phyloP scores from a whole-genome alignment of 2,329 filamentous ascomycete genomes.

The Parastagonospora avenae region DNA sequence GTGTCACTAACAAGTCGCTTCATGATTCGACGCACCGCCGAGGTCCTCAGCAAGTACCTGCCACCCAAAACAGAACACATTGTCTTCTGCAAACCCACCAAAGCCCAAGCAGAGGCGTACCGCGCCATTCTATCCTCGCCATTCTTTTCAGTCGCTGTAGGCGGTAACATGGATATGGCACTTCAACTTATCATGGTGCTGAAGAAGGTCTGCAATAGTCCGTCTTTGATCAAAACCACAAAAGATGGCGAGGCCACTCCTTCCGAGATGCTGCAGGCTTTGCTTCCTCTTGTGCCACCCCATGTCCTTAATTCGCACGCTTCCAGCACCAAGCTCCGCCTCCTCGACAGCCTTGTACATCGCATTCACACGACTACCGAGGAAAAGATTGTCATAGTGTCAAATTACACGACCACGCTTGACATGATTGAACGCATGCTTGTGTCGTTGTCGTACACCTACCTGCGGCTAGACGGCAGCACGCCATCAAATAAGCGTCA shows the following conservation, averaged over 20 bases:
- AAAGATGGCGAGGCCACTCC: slow-evolving; percentile 54
- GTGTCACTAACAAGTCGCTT: slow-evolving; percentile 65
- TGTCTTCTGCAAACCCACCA: slow-evolving; percentile 68
- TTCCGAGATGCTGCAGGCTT: slow-evolving; percentile 50
- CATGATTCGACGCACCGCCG: slow-evolving; percentile 69
- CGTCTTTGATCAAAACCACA: slow-evolving; percentile 63
- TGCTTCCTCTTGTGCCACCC: slow-evolving; percentile 60
- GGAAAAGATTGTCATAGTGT: slow-evolving; percentile 77
- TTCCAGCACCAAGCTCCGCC: slow-evolving; percentile 68
- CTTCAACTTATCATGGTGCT: slow-evolving; percentile 73
- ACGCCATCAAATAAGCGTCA: slow-evolving; percentile 69
- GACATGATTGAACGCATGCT: slow-evolving; percentile 69
- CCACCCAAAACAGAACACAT: slow-evolving; percentile 72
- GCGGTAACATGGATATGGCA: slow-evolving; percentile 62
- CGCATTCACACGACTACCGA: slow-evolving; percentile 64
- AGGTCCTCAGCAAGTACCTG: slow-evolving; percentile 69
- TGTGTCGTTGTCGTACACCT: slow-evolving; percentile 63
- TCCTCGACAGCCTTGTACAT: slow-evolving; percentile 69
- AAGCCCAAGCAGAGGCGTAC: slow-evolving; percentile 65
- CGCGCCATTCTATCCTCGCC: slow-evolving; percentile 68
- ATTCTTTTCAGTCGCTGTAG: slow-evolving; percentile 65
- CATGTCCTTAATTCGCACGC: slow-evolving; percentile 62
- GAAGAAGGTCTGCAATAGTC: slow-evolving; percentile 77
- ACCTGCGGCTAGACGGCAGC: slow-evolving; percentile 71
- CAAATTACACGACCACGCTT: slow-evolving; percentile 75